Evolutionary conservation across 1,139 yeast genomes (phyloP), one percentile per base, ranked within the genome.

Genomic region (Taphrina wiesneri): DNA sequence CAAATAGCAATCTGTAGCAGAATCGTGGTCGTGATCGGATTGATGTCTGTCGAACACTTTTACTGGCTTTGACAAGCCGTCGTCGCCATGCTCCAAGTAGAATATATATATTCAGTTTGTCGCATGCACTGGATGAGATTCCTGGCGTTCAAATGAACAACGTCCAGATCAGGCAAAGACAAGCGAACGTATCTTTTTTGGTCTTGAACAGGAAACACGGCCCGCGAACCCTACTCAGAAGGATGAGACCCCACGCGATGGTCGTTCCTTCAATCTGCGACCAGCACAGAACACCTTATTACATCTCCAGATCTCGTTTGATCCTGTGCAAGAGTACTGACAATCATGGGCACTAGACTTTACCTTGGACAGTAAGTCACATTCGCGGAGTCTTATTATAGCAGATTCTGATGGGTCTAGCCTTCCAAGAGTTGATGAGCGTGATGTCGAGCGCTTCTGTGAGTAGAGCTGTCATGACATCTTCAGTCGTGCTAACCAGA

Each of bases 381-480:
- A 2, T 1, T 4, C 26, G 2, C n/a, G n/a, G 2, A 21, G 28
- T 11, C 28, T 21, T 2, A 11, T 17, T n/a, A 13, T n/a, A 39
- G 19, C 19, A 39, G 17, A n/a, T 6, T 47, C 17, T 36, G 28
- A 32, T 9, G 28, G 23, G 11, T 7, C 19, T 23, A 54, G 64
- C 23, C 51, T 60, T 30, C 56, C 56, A 9, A 23, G 64, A 17
- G 57, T 41, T 2, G 64, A 60, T 23, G 64, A 60, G 41, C 34
- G 64, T 7, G 64, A 60, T 39, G 36, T 60, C 21, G 64, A 49
- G 57, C 51, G 52, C 28, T 60, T 60, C 64, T 60, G 59, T 54
- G 11, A n/a, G 49, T 25, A 15, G 17, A 23, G 28, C 13, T 3
- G 5, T 3, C 45, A 15, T 17, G 11, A 19, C 45, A 32, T 6